Evolutionary conservation across 208 protist species (phyloP).

Genomic region (Novymonas esmeraldas): DNA sequence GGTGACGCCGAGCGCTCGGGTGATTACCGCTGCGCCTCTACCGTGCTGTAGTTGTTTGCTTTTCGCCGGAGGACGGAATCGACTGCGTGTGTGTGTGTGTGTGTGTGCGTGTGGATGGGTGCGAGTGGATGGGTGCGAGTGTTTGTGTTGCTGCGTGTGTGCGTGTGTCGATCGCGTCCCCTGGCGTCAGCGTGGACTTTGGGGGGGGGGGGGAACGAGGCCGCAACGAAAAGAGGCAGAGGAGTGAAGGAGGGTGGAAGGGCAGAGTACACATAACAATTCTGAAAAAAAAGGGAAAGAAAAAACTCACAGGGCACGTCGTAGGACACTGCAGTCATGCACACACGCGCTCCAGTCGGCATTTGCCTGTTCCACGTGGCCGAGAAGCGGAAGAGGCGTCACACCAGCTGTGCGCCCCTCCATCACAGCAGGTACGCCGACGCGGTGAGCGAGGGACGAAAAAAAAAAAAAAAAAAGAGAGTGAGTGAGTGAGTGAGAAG

Average conservation of each 20-base stretch:
- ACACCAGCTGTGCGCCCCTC: neutral
- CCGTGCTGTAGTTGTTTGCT: too few relatives aligned
- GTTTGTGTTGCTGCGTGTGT: too few relatives aligned
- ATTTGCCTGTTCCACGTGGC: neutral
- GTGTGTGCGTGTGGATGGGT: too few relatives aligned
- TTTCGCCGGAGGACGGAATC: too few relatives aligned
- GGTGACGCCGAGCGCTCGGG: too few relatives aligned
- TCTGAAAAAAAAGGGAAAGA: neutral
- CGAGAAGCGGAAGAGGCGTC: neutral
- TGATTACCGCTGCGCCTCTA: too few relatives aligned
- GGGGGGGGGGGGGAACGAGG: neutral
- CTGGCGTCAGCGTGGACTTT: too few relatives aligned
- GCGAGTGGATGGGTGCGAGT: too few relatives aligned
- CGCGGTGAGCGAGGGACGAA: too few relatives aligned
- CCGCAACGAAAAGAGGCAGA: neutral
- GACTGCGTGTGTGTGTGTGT: too few relatives aligned
- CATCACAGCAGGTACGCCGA: too few relatives aligned
- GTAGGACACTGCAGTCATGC: neutral
- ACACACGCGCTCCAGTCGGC: neutral
- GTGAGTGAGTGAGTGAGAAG: neutral
- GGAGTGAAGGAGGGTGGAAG: neutral
- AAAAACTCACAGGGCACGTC: neutral
- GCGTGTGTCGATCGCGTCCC: too few relatives aligned
- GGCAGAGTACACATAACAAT: conserved; percentile 2
- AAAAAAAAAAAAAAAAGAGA: neutral